phyloP scores from a whole-genome alignment of 1,284 basidiomycete genomes.

The Jaminaea rosea region DNA sequence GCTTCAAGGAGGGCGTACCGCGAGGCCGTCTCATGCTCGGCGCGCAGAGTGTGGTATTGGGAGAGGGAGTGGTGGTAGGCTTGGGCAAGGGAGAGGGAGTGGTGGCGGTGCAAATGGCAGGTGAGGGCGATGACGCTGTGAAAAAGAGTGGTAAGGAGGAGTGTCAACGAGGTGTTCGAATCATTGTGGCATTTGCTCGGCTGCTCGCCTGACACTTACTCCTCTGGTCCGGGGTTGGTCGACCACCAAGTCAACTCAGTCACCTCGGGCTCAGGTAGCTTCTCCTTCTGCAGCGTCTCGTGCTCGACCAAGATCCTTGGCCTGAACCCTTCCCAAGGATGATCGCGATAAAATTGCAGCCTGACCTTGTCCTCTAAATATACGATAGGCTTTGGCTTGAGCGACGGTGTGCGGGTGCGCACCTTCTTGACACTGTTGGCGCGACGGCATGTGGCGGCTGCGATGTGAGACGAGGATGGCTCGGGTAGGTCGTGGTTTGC shows the following conservation, averaged over 20 bases:
- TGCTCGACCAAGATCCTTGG: slow-evolving; percentile 68
- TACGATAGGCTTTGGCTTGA: slow-evolving; percentile 59
- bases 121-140: slow-evolving; percentile 70
- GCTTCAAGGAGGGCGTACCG: slow-evolving; percentile 73
- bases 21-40: slow-evolving; percentile 70
- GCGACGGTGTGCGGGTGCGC: slow-evolving; percentile 52
- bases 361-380: slow-evolving; percentile 81
- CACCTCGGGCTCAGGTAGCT: not conserved
- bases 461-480: slow-evolving; percentile 54
- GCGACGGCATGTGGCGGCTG: too few relatives aligned
- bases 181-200: too few relatives aligned
- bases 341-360: slow-evolving; percentile 85
- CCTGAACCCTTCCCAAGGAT: slow-evolving; percentile 88
- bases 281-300: slow-evolving; percentile 44
- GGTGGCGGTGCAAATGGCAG: slow-evolving; percentile 64
- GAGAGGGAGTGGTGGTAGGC: slow-evolving; percentile 58
- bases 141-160: not conserved
- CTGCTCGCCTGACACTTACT: slow-evolving; percentile 68
- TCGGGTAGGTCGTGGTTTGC: slow-evolving; percentile 47
- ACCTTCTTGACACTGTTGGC: slow-evolving; percentile 28
- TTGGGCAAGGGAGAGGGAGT: slow-evolving; percentile 61
- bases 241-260: slow-evolving; percentile 13
- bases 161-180: too few relatives aligned
- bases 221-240: slow-evolving; percentile 74
- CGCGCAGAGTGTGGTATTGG: slow-evolving; percentile 71